Evolutionary conservation across 1,284 basidiomycete genomes (phyloP), one percentile per base, ranked within the genome.

Genomic region (Pascua sp.): DNA sequence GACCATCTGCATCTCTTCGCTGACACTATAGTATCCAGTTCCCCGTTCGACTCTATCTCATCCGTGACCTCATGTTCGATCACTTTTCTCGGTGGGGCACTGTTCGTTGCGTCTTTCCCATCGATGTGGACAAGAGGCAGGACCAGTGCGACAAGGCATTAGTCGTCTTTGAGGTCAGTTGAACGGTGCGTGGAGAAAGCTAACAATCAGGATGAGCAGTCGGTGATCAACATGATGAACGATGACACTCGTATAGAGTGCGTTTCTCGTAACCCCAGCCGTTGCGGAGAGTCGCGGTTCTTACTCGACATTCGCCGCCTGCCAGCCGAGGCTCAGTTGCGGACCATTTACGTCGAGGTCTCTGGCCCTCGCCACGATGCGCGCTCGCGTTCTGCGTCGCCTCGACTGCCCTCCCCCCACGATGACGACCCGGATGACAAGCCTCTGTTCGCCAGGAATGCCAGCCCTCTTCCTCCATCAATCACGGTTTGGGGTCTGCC

Each of bases 11-110:
- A 8, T 12, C 12, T 5, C 17, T 13, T 8, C 43, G 11, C 47
- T 55, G 45, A 57, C 51, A 32, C 24, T 13, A 4, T 49, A 73
- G 70, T 5, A 57, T 67, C 4, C 68, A 67, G 0, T 70, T 60
- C 40, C 51, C 68, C 0, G 53, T 75, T 16, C 53, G 62, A 2
- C 45, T 24, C 2, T 62, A 61, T 1, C 42, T 42, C 2, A 40
- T 69, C 11, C 55, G 50, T 9, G 43, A 16, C 2, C 42, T 57
- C 4, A 53, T 72, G 49, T 32, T 11, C 0, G 52, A 67, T 7
- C 71, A 75, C 49, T 75, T 73, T 53, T 47, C 61, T 1, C 52
- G 51, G 32, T 75, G 65, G 17, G 71, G 72, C 2, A 15, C 37
- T 0, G 39, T 75, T 8, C 55, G 64, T 12, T 50, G 56, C 18